Evolutionary conservation across 169 alveolate genomes (phyloP), one percentile per base, ranked within the genome.

Genomic region (Cyclospora cayetanensis): DNA sequence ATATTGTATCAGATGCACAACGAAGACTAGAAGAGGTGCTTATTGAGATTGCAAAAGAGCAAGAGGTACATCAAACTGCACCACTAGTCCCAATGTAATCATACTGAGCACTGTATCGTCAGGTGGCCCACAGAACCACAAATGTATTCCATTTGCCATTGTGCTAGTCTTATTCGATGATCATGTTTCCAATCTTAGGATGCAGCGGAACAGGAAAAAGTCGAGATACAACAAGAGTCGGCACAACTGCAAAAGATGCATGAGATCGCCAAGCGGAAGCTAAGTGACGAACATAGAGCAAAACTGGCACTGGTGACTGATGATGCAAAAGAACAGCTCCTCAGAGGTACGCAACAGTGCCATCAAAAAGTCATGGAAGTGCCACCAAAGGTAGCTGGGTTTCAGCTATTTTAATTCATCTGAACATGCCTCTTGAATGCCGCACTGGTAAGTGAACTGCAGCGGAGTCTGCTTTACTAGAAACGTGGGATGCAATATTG

Each of bases 251-350:
- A 34, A 53, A 80, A 18, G 31, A 76, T 76, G 3, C 76, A 53
- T 42, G 90, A 80, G 90, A 39, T 52, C 29, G 74, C 74, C 18
- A 80, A 53, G 39, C 90, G 53, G 27, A 80, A 80, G 74, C 76
- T 80, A 5, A 80, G 29, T 37, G 76, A 52, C 18, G 90, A 80
- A 27, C 90, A 53, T 41, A 55, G 31, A 53, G 55, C 76, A 18
- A 80, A 80, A 22, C 76, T 80, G 22, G 90, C 90, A 29, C 31
- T 25, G 34, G 90, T 29, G 4, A 52, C 70, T 31, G 90, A 50
- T 11, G 90, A 80, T 63, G 37, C 25, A 29, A 31, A 63, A 41
- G 74, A 80, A 41, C 55, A 52, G 39, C 39, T 80, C 9, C 15
- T 80, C 31, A 31, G n/a, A 80, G 90, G 90, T 80, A 80, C 25